Evolutionary conservation across 2,329 filamentous ascomycete species (phyloP).

Genomic region (Sclerotinia subarctica): DNA sequence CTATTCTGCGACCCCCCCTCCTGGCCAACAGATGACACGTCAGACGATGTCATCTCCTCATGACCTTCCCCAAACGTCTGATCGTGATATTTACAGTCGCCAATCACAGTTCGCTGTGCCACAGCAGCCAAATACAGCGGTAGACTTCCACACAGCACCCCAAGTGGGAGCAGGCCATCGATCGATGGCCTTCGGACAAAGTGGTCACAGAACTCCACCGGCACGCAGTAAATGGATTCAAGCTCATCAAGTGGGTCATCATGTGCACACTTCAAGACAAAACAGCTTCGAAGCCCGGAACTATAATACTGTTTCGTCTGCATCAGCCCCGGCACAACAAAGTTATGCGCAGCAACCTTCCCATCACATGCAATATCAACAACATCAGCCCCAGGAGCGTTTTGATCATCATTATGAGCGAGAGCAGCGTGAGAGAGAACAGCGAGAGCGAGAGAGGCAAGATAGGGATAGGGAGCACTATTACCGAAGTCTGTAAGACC

Average conservation of each 20-base stretch:
- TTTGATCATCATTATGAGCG: conserved; percentile 16
- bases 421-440: neutral
- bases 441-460: conserved; percentile 13
- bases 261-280: conserved; percentile 34
- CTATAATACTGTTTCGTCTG: conserved; percentile 27
- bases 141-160: conserved; percentile 32
- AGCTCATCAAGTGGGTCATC: conserved; percentile 31
- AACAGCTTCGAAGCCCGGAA: conserved; percentile 36
- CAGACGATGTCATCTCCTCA: conserved; percentile 34
- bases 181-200: conserved; percentile 35
- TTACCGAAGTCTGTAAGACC: conserved; percentile 6
- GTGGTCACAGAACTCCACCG: conserved; percentile 31
- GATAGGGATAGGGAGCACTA: conserved; percentile 15
- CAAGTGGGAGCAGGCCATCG: conserved; percentile 33
- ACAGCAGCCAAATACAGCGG: conserved; percentile 30
- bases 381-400: conserved; percentile 23
- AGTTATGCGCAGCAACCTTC: conserved; percentile 28
- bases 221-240: conserved; percentile 30
- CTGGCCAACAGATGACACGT: conserved; percentile 25
- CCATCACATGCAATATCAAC: conserved; percentile 30
- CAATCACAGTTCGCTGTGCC: conserved; percentile 35
- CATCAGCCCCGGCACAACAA: conserved; percentile 30
- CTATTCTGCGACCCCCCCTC: conserved; percentile 37
- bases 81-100: conserved; percentile 37
- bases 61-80: conserved; percentile 30